Evolutionary conservation across 805 yeast genomes (phyloP), one percentile per base, ranked within the genome.

Genomic region (Wickerhamiella hasegawae): DNA sequence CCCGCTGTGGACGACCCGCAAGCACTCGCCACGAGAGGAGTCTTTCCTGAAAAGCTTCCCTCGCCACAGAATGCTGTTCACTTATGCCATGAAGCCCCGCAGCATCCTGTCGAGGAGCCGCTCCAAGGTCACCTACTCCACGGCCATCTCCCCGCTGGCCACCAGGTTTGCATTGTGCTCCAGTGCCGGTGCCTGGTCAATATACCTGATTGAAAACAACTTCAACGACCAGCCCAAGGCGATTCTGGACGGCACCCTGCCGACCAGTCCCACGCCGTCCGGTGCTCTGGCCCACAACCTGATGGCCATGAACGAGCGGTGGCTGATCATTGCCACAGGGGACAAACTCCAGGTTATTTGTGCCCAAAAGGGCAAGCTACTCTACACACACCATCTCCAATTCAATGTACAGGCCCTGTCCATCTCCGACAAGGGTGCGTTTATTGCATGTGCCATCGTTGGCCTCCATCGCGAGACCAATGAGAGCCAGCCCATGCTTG

Each of bases 381-480:
- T 84, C 1, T 81, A 77, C 54, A 69, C 80, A 0, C 72, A 79
- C 48, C 60, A 69, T 26, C 74, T 82, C 9, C 69, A 67, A 36
- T 79, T 80, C 49, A 85, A 87, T 1, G 76, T 85, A 25, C 55
- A 93, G 34, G 82, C 94, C 48, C 63, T 82, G 32, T 77, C 82
- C 24, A 62, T 84, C 1, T 69, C 87, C 8, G 68, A 73, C 0
- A 62, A 68, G 43, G 83, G 78, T 18, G 59, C 66, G 15, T 58
- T 75, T 18, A 60, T 84, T 10, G 90, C 90, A 4, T 70, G 82
- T 43, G 90, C 93, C 1, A 74, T 85, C 21, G 78, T 87, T 0
- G 90, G 93, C 0, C 69, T 73, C 38, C 92, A 81, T 49, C 64
- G 77, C 39, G 57, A 67, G 16, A 68, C 75, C 1, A 73, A 75